Conservation (phyloP, 768 basidiomycete species). For the Leccinum disarticulatum region DNA sequence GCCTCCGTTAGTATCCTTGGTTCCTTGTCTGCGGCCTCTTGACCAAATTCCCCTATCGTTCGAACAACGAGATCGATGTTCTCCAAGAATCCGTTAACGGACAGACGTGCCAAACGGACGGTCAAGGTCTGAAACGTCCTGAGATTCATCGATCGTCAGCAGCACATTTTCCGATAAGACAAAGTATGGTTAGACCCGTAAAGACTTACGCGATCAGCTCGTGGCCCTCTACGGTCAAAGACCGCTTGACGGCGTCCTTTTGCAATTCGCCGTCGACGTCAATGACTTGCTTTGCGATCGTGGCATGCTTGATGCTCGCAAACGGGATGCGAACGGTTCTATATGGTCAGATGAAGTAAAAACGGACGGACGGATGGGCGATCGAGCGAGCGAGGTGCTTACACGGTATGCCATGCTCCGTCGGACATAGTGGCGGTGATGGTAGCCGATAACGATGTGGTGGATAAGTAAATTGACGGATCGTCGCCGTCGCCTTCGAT, state of each 20-base stretch:
- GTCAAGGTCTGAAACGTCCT: slow-evolving; percentile 80
- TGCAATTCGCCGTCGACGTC: slow-evolving; percentile 87
- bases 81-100: slow-evolving; percentile 85
- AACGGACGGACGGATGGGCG: neutral
- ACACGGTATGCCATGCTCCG: slow-evolving; percentile 56
- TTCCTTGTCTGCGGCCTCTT: slow-evolving; percentile 47
- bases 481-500: neutral
- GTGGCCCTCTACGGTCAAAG: slow-evolving; percentile 63
- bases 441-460: neutral
- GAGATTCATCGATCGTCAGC: slow-evolving; percentile 3
- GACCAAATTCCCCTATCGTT: slow-evolving; percentile 78
- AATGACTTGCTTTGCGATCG: slow-evolving; percentile 79
- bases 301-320: slow-evolving; percentile 67
- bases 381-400: slow-evolving; percentile 19
- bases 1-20: neutral
- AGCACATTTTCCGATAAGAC: neutral
- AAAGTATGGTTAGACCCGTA: neutral
- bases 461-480: slow-evolving; percentile 2
- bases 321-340: slow-evolving; percentile 81
- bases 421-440: slow-evolving; percentile 26
- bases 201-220: slow-evolving; percentile 71
- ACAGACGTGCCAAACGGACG: slow-evolving; percentile 79
- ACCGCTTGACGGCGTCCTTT: slow-evolving; percentile 73
- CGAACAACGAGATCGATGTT: slow-evolving; percentile 84
- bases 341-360: slow-evolving; percentile 4